These are phyloP conservation scores for Aspergillus quadrilineatus DNA, from an alignment of 2,329 filamentous ascomycete species.

Conservation along the genomic window DNA sequence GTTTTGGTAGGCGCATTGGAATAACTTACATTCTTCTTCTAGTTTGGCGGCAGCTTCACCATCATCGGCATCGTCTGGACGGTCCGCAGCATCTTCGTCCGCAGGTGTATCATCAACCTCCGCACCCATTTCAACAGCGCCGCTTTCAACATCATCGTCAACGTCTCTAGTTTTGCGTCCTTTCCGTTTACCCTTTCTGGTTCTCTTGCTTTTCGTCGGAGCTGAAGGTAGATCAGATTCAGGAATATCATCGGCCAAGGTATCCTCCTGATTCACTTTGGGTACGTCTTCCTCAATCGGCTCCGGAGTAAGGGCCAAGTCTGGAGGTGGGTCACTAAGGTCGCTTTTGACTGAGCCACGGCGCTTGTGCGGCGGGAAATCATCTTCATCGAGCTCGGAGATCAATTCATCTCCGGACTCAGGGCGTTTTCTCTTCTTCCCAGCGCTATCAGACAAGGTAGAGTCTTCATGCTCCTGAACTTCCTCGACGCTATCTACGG, in stretches of 20 bases:
- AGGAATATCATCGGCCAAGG: conserved; percentile 32
- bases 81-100: conserved; percentile 50
- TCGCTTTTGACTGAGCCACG: conserved; percentile 41
- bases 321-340: conserved; percentile 36
- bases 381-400: conserved; percentile 39
- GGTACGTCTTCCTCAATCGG: conserved; percentile 36
- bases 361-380: conserved; percentile 43
- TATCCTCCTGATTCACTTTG: conserved; percentile 32
- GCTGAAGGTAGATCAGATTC: conserved; percentile 32
- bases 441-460: conserved; percentile 31
- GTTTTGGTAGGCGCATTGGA: neutral
- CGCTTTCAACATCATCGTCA: conserved; percentile 39
- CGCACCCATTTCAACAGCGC: conserved; percentile 41
- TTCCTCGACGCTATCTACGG: conserved; percentile 24
- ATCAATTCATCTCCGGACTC: conserved; percentile 37
- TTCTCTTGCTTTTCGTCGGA: conserved; percentile 40
- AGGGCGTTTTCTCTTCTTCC: conserved; percentile 44
- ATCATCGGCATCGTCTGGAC: conserved; percentile 47
- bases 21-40: conserved; percentile 52
- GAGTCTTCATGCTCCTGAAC: conserved; percentile 27
- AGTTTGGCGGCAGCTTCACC: conserved; percentile 47
- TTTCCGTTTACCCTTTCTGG: conserved; percentile 49
- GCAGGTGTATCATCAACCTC: conserved; percentile 51
- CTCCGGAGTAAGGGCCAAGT: conserved; percentile 34
- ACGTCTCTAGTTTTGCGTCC: conserved; percentile 42